A percentile compares a stretch with the other conserved stretches of the same genome.
These are phyloP conservation scores for Fusarium praegraminearum DNA, from an alignment of 2,329 filamentous ascomycete genomes.

Conservation along the genomic window DNA sequence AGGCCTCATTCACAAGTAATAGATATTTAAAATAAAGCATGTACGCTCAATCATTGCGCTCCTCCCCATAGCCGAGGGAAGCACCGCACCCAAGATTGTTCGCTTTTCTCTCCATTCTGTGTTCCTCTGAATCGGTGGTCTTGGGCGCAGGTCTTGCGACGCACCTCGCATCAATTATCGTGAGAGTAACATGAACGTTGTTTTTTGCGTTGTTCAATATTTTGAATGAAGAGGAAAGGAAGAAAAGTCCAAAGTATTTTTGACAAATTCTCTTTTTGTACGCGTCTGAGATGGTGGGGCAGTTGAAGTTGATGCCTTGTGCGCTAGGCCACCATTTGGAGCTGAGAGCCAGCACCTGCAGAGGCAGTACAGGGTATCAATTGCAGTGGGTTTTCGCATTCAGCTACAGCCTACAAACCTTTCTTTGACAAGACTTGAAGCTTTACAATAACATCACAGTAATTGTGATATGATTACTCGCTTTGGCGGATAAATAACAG, in stretches of 20 bases:
- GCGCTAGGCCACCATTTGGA: slow-evolving; percentile 26
- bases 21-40: slow-evolving; percentile 47
- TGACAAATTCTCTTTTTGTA: slow-evolving; percentile 37
- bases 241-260: slow-evolving; percentile 24
- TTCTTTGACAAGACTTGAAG: background rate
- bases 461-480: too few species aligned
- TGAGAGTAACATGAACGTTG: slow-evolving; percentile 57
- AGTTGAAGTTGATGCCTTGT: slow-evolving; percentile 20
- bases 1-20: slow-evolving; percentile 14
- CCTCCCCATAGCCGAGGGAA: slow-evolving; percentile 64
- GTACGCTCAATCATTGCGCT: slow-evolving; percentile 72
- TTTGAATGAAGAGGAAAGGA: slow-evolving; percentile 48
- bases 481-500: too few species aligned
- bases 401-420: background rate
- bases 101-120: slow-evolving; percentile 67
- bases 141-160: slow-evolving; percentile 56
- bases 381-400: background rate
- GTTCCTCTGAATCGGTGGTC: slow-evolving; percentile 61
- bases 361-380: background rate
- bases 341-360: background rate
- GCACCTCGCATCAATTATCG: slow-evolving; percentile 61
- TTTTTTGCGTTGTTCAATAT: slow-evolving; percentile 63
- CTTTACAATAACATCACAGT: too few species aligned
- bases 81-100: slow-evolving; percentile 72
- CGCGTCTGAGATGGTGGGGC: slow-evolving; percentile 39